Evolutionary conservation across 129 eudicot genomes (phyloP).

Genomic region (Lonicera japonica): DNA sequence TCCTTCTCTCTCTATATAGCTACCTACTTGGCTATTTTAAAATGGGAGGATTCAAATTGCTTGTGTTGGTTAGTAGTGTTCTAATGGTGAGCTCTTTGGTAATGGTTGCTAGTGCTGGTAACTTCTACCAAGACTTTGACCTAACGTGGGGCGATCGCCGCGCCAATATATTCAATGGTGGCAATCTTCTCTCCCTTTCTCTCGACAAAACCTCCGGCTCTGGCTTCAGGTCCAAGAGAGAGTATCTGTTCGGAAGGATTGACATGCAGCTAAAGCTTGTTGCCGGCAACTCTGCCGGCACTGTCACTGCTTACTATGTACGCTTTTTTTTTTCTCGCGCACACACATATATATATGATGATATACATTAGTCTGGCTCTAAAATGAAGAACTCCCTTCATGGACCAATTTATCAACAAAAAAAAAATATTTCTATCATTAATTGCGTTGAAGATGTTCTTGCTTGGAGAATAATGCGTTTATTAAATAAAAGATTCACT

Average conservation of each 20-base stretch:
- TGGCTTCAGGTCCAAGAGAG: constrained; percentile 69
- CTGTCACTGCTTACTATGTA: constrained; percentile 78
- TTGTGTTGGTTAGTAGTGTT: constrained; percentile 6
- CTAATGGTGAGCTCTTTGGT: constrained; percentile 18
- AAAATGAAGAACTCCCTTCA: too few relatives aligned
- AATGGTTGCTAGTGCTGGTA: constrained; percentile 39
- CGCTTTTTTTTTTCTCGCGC: neutral
- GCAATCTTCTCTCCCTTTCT: constrained; percentile 56
- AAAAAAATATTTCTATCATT: too few relatives aligned
- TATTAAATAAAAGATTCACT: too few relatives aligned
- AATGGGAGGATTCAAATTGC: constrained; percentile 26
- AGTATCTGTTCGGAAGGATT: constrained; percentile 69
- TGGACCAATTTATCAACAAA: too few relatives aligned
- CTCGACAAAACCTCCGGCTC: constrained; percentile 66
- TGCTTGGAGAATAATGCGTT: too few relatives aligned
- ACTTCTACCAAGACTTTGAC: constrained; percentile 61
- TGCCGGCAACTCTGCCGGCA: constrained; percentile 87
- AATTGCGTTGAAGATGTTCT: too few relatives aligned
- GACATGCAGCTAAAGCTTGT: constrained; percentile 85
- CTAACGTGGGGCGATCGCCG: constrained; percentile 61
- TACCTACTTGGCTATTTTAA: neutral
- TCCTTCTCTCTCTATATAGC: neutral
- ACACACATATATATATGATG: too few relatives aligned
- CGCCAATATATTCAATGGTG: constrained; percentile 51
- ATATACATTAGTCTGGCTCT: too few relatives aligned